Percentiles rank a stretch among this genome's conserved stretches.
phyloP scores from a whole-genome alignment of 495 filamentous ascomycete species.

The Lophium mytilinum region DNA sequence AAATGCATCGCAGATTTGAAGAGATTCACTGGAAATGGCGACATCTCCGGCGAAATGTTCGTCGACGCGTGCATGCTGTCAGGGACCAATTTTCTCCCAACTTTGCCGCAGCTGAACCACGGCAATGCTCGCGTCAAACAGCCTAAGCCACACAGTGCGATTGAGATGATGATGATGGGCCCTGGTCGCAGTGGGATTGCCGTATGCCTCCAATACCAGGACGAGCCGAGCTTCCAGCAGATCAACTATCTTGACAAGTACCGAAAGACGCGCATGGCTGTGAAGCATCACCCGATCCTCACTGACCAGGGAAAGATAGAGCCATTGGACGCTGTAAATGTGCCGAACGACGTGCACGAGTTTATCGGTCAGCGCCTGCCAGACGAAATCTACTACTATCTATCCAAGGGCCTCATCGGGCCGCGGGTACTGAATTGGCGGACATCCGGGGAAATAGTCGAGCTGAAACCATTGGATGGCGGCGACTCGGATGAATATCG shows the following conservation, averaged over 20 bases:
- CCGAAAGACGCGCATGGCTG: constrained; percentile 68
- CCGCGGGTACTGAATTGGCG: constrained; percentile 74
- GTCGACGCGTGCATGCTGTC: constrained; percentile 75
- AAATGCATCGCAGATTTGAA: constrained; percentile 57
- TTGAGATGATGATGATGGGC: constrained; percentile 59
- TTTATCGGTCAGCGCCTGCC: constrained; percentile 85
- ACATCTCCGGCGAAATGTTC: constrained; percentile 64
- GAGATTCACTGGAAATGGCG: constrained; percentile 28
- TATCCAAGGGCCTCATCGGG: constrained; percentile 73
- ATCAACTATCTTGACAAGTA: constrained; percentile 75
- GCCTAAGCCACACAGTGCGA: constrained; percentile 50
- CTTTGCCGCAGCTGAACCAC: constrained; percentile 65
- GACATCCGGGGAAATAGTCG: constrained; percentile 63
- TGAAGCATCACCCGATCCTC: constrained; percentile 81
- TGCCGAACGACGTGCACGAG: constrained; percentile 75
- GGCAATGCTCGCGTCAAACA: constrained; percentile 40
- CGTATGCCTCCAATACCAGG: constrained; percentile 60
- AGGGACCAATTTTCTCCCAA: constrained; percentile 68
- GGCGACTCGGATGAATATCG: constrained; percentile 74
- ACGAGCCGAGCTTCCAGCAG: constrained; percentile 61
- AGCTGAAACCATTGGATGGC: constrained; percentile 72
- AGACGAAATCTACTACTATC: constrained; percentile 85
- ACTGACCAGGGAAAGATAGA: constrained; percentile 65
- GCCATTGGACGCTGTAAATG: constrained; percentile 57
- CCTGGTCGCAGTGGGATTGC: constrained; percentile 53